Evolutionary conservation across 2,329 filamentous ascomycete species (phyloP).

Genomic region (Elsinoe ampelina): DNA sequence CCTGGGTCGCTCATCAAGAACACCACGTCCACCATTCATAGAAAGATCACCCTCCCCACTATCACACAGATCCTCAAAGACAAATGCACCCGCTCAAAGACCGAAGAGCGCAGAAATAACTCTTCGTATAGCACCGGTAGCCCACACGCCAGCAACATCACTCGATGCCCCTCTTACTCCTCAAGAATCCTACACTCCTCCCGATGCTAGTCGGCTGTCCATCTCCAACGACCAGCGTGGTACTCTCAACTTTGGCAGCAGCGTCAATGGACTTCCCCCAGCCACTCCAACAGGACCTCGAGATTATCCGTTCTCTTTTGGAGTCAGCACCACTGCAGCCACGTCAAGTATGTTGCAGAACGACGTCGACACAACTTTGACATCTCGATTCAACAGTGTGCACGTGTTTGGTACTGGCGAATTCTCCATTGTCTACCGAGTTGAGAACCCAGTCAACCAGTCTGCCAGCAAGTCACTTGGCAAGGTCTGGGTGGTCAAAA

Average conservation of each 20-base stretch:
- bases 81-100: constrained; percentile 11
- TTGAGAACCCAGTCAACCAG: constrained; percentile 43
- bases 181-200: constrained; percentile 60
- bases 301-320: constrained; percentile 49
- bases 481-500: constrained; percentile 82
- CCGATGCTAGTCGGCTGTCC: constrained; percentile 73
- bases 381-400: constrained; percentile 68
- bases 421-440: constrained; percentile 86
- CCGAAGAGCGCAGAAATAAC: constrained; percentile 20
- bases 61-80: constrained; percentile 27
- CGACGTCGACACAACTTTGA: constrained; percentile 66
- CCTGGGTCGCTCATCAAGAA: constrained; percentile 29
- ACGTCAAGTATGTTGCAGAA: constrained; percentile 60
- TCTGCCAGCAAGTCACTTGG: constrained; percentile 23
- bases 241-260: constrained; percentile 28
- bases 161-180: constrained; percentile 62
- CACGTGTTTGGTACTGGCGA: constrained; percentile 77
- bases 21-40: constrained; percentile 30
- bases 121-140: constrained; percentile 15
- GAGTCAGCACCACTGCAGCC: constrained; percentile 42
- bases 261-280: constrained; percentile 49
- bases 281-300: constrained; percentile 70
- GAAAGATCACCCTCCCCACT: constrained; percentile 32
- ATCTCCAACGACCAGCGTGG: constrained; percentile 56
- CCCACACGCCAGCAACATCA: constrained; percentile 41